Base-by-base conservation (phyloP, 2,329 filamentous ascomycete genomes). In the Helminthosporium solani region DNA sequence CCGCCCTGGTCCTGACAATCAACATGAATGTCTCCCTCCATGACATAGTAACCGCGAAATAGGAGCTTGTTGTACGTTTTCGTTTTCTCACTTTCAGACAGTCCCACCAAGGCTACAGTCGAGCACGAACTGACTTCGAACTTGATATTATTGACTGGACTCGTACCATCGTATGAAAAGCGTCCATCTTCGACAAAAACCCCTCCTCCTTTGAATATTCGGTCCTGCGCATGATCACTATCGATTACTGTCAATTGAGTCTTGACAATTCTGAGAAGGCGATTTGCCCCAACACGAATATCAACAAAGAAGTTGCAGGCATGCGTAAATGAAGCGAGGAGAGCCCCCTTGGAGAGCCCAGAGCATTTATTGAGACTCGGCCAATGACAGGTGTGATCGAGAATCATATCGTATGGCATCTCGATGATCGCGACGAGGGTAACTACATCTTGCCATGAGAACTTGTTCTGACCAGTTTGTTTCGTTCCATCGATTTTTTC, bases 271-370 rank as follows among this genome's bases (percentile, higher is more conserved):
- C 71, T 65, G 25, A 78, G 71, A 9, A 84, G 68, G 5, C 78
- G 74, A 57, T 87, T 83, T 0, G 83, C 80, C 56, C 85, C 80
- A 31, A 85, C 76, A 25, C 87, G 63, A 44, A 80, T 75, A 3
- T 70, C 61, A 4, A 72, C 67, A 14, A 80, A 60, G 36, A 68
- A 67, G 25, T 69, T 68, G 40, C 76, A 73, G 7, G 71, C 72
- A 46, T 64, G 71, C 1, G 72, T 71, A 27, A 82, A 69, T 68
- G 15, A 66, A 62, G 11, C 81, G 65, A 16, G 78, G 77, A 2
- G 54, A 12, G 78, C 75, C 56, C 77, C 78, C 44, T 80, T 76
- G 39, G 78, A 74, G n/a, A 84, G 59, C 0, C 77, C 77, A 25
- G 77, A 63, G 69, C 76, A n/a, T n/a, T n/a, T n/a, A n/a, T n/a